Evolutionary conservation across 441 rosid species (phyloP).

Genomic region (Gossypium davidsonii): DNA sequence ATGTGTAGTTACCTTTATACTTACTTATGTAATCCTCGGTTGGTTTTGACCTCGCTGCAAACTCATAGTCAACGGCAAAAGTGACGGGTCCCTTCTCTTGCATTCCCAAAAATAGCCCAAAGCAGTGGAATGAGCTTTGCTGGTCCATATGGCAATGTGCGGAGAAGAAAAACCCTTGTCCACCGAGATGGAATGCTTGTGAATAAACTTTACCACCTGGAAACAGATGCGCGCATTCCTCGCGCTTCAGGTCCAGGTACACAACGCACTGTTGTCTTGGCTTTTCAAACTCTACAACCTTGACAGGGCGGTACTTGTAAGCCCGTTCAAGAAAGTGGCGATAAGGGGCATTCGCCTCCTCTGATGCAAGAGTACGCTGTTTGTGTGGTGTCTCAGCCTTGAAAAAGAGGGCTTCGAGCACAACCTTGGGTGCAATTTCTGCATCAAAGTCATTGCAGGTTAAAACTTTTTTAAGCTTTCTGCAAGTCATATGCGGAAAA

Average conservation of each 20-base stretch:
- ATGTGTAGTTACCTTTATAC: constrained; percentile 65
- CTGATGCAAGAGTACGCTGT: constrained; percentile 48
- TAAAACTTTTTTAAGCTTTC: constrained; percentile 57
- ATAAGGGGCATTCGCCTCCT: constrained; percentile 34
- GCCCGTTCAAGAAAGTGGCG: constrained; percentile 61
- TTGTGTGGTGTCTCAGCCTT: constrained; percentile 61
- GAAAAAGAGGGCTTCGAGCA: constrained; percentile 60
- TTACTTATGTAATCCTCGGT: constrained; percentile 41
- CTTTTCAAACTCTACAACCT: constrained; percentile 64
- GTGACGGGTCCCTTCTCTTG: constrained; percentile 66
- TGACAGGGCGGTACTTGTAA: constrained; percentile 69
- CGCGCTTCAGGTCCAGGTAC: constrained; percentile 55
- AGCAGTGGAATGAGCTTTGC: constrained; percentile 59
- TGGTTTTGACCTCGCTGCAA: constrained; percentile 60
- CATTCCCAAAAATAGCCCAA: constrained; percentile 72
- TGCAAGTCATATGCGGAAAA: constrained; percentile 61
- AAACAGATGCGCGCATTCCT: constrained; percentile 49
- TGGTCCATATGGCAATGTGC: constrained; percentile 83
- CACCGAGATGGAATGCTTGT: constrained; percentile 69
- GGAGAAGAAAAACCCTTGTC: constrained; percentile 70
- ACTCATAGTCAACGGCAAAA: constrained; percentile 64
- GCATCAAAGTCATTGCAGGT: constrained; percentile 58
- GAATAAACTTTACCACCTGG: constrained; percentile 67
- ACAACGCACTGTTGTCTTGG: constrained; percentile 66
- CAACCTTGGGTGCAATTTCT: constrained; percentile 49